Evolutionary conservation across 768 basidiomycete genomes (phyloP).

Genomic region (Collybiopsis confluens): DNA sequence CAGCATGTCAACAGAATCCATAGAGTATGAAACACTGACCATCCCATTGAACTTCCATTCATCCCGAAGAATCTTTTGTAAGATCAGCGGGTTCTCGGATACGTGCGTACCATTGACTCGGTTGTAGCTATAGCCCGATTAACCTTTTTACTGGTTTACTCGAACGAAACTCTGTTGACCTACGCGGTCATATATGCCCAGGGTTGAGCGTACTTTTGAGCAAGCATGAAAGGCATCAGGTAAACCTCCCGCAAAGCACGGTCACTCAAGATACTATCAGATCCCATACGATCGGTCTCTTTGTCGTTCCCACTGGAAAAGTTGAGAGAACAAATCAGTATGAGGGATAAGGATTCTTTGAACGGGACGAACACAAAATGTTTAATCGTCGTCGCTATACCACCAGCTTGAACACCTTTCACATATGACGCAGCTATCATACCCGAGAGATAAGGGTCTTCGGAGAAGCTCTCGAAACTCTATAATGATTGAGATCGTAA

Average conservation of each 20-base stretch:
- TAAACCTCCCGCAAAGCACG: constrained; percentile 71
- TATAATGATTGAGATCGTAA: too few species aligned
- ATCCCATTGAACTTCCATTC: constrained; percentile 10
- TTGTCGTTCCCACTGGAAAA: constrained; percentile 69
- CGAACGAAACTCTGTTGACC: constrained; percentile 15
- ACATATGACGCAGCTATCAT: constrained; percentile 49
- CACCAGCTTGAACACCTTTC: constrained; percentile 48
- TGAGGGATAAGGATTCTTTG: too few species aligned
- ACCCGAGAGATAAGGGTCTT: constrained; percentile 53
- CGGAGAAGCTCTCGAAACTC: constrained; percentile 54
- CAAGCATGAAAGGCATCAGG: constrained; percentile 71
- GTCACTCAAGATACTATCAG: constrained; percentile 61
- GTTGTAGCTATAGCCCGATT: constrained; percentile 41
- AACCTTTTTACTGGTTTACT: too few species aligned
- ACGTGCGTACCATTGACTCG: constrained; percentile 74
- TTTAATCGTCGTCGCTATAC: constrained; percentile 56
- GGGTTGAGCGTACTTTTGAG: constrained; percentile 57
- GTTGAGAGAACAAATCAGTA: background rate
- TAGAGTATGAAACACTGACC: too few species aligned
- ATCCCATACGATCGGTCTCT: constrained; percentile 69
- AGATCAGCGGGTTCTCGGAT: constrained; percentile 57
- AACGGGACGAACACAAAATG: constrained; percentile 62
- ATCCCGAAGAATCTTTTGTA: constrained; percentile 45
- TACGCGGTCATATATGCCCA: constrained; percentile 69
- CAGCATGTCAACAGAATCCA: background rate